Conservation (phyloP, 2,329 filamentous ascomycete species). For the Cryphonectria naterciae region DNA sequence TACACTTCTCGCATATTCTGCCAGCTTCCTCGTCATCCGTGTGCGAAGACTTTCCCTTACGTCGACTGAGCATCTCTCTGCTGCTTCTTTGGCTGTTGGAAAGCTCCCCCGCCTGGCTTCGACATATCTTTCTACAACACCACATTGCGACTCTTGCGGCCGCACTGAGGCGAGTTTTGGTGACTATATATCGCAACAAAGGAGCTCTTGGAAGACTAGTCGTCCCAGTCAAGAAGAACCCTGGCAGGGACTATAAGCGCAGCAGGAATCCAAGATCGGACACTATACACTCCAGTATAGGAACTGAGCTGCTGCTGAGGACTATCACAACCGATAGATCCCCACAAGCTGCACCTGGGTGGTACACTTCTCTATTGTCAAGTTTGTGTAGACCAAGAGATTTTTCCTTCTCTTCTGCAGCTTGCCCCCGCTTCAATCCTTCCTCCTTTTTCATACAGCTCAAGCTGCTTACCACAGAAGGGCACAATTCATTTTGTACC, state of each 20-base stretch:
- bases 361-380: slow-evolving; percentile 17
- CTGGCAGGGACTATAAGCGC: slow-evolving; percentile 1
- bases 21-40: slow-evolving; percentile 22
- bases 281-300: background rate
- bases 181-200: background rate
- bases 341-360: background rate
- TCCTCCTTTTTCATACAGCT: slow-evolving; percentile 4
- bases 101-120: slow-evolving; percentile 23
- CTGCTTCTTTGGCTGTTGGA: slow-evolving; percentile 24
- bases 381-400: slow-evolving; percentile 12
- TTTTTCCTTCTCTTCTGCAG: slow-evolving; percentile 11
- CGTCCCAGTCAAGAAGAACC: slow-evolving; percentile 1
- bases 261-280: background rate
- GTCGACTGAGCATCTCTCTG: slow-evolving; percentile 23
- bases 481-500: background rate
- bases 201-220: slow-evolving; percentile 6
- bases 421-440: slow-evolving; percentile 5
- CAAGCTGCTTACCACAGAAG: background rate
- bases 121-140: slow-evolving; percentile 1
- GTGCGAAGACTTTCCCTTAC: slow-evolving; percentile 28
- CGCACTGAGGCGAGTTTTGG: background rate
- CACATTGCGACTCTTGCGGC: slow-evolving; percentile 2
- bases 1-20: slow-evolving; percentile 30
- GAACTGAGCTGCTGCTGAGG: background rate
- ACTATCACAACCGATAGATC: slow-evolving; percentile 5